Evolutionary conservation across 176 grass and related monocot species (phyloP).

Genomic region (Oryza australiensis): DNA sequence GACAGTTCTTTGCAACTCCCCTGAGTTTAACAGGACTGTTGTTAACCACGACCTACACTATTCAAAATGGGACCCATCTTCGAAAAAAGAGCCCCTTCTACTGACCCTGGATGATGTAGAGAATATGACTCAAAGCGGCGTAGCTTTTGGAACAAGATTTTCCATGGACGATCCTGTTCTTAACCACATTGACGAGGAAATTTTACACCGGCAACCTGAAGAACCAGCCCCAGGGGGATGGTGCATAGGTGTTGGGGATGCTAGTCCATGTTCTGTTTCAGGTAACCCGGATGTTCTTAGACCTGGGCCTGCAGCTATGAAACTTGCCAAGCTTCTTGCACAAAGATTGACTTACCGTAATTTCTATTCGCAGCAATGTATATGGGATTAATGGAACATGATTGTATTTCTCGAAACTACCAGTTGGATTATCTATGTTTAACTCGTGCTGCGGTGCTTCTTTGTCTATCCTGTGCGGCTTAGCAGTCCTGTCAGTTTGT

Average conservation of each 20-base stretch:
- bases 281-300: conserved; percentile 78
- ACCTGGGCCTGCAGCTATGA: conserved; percentile 65
- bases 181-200: conserved; percentile 64
- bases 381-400: conserved; percentile 62
- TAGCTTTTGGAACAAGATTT: conserved; percentile 63
- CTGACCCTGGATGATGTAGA: conserved; percentile 50
- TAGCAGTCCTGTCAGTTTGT: not conserved
- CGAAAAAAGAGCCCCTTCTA: conserved; percentile 49
- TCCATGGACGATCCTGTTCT: conserved; percentile 63
- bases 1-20: conserved; percentile 88
- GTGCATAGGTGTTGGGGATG: conserved; percentile 70
- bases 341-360: conserved; percentile 47
- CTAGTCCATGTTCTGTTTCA: conserved; percentile 60
- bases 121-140: conserved; percentile 66
- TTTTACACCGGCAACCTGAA: conserved; percentile 41
- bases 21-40: conserved; percentile 70
- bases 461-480: not conserved
- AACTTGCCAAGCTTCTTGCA: conserved; percentile 62
- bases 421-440: not conserved
- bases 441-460: not conserved
- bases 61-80: conserved; percentile 31
- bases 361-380: conserved; percentile 69
- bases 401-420: conserved; percentile 12
- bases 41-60: conserved; percentile 83
- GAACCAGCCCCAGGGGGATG: conserved; percentile 74